phyloP scores from a whole-genome alignment of 2,329 filamentous ascomycete genomes.

The Cephalotrichum gorgonifer region DNA sequence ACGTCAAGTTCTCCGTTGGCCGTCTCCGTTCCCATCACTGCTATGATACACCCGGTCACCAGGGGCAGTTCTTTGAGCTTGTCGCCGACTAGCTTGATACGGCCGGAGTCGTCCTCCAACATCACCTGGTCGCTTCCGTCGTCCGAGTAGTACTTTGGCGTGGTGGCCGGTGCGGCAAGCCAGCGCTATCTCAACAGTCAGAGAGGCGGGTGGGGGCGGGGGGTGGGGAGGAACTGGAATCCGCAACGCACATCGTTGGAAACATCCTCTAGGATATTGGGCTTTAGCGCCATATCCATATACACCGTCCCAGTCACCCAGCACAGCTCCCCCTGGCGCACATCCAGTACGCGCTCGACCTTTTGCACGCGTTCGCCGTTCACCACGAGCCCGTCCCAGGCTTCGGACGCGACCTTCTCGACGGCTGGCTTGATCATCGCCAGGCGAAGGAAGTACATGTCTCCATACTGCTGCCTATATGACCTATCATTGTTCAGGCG shows the following conservation, averaged over 20 bases:
- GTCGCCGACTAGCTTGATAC: constrained; percentile 67
- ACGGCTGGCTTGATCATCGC: constrained; percentile 78
- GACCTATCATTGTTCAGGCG: constrained; percentile 58
- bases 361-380: constrained; percentile 63
- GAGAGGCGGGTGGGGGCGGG: background rate
- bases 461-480: constrained; percentile 91
- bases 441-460: constrained; percentile 93
- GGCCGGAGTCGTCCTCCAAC: constrained; percentile 91
- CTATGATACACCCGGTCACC: constrained; percentile 87
- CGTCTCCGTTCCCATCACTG: constrained; percentile 92
- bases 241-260: constrained; percentile 74
- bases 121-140: constrained; percentile 59
- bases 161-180: constrained; percentile 71
- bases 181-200: constrained; percentile 52
- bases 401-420: constrained; percentile 59
- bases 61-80: constrained; percentile 58
- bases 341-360: constrained; percentile 86
- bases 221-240: constrained; percentile 20
- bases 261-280: constrained; percentile 90
- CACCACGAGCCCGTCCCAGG: constrained; percentile 72
- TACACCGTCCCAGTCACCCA: constrained; percentile 94
- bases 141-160: constrained; percentile 64
- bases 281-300: constrained; percentile 94
- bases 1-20: constrained; percentile 86
- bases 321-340: constrained; percentile 88